These are phyloP conservation scores for Acephala macrosclerotiorum DNA, from an alignment of 2,329 filamentous ascomycete species.

Conservation along the genomic window DNA sequence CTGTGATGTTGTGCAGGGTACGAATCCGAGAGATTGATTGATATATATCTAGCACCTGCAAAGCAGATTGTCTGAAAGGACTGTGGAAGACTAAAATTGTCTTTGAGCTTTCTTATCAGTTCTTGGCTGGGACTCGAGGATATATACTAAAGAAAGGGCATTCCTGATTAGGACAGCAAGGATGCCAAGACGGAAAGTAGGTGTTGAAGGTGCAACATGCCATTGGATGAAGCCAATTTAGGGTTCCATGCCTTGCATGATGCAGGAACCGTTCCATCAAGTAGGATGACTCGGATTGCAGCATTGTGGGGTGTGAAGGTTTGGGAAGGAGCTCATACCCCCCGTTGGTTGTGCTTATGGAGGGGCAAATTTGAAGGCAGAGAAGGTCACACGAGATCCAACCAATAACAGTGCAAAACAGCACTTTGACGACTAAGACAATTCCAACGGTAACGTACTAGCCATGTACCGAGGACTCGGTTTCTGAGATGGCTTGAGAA, in stretches of 20 bases:
- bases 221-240: constrained; percentile 1
- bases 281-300: constrained; percentile 4
- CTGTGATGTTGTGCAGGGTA: constrained; percentile 2
- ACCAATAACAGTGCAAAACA: neutral
- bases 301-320: constrained; percentile 8
- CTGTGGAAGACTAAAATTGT: neutral
- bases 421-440: neutral
- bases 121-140: neutral
- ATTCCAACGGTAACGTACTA: neutral
- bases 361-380: neutral
- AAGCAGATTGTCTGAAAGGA: neutral
- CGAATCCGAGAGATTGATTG: constrained; percentile 2
- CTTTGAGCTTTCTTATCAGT: neutral
- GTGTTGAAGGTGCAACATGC: constrained; percentile 19
- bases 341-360: neutral
- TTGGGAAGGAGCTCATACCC: neutral
- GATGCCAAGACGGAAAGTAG: neutral
- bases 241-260: constrained; percentile 7
- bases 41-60: neutral
- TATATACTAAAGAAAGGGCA: neutral
- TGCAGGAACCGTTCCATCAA: neutral
- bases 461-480: neutral
- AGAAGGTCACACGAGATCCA: neutral
- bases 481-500: neutral
- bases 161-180: constrained; percentile 7